These are phyloP conservation scores for Lecanosticta acicola DNA, from an alignment of 2,329 filamentous ascomycete genomes.

Conservation along the genomic window DNA sequence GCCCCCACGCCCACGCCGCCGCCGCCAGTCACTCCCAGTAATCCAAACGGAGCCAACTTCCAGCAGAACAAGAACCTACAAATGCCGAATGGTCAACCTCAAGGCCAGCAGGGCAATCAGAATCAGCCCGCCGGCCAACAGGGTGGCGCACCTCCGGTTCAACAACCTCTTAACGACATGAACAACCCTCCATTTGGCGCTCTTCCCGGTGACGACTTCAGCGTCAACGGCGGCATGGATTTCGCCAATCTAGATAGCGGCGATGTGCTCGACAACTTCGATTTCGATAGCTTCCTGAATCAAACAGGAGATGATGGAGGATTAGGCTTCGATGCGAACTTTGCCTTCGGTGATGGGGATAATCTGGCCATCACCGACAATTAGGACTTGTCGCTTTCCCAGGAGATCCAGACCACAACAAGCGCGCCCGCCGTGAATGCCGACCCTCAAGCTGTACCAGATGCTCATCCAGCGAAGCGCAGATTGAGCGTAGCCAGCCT, in stretches of 20 bases:
- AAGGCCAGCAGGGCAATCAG: conserved; percentile 31
- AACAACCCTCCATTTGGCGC: conserved; percentile 38
- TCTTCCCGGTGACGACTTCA: conserved; percentile 34
- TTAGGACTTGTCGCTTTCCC: neutral
- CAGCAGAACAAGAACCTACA: conserved; percentile 33
- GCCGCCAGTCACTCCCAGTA: conserved; percentile 44
- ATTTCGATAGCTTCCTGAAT: conserved; percentile 63
- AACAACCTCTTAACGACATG: conserved; percentile 29
- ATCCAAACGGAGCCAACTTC: conserved; percentile 32
- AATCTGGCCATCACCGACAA: conserved; percentile 2
- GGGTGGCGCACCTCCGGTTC: conserved; percentile 10
- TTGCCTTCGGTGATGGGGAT: conserved; percentile 31
- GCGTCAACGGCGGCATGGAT: conserved; percentile 33
- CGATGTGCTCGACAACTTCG: conserved; percentile 64
- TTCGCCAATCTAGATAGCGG: conserved; percentile 46
- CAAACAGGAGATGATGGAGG: conserved; percentile 44
- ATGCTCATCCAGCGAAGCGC: neutral
- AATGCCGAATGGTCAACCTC: conserved; percentile 31
- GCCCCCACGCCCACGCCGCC: conserved; percentile 46
- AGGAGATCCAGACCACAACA: neutral
- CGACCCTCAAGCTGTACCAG: neutral
- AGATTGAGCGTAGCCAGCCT: neutral
- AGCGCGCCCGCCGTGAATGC: neutral
- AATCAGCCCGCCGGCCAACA: conserved; percentile 24
- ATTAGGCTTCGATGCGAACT: conserved; percentile 35